Evolutionary conservation across 345 rosid genomes (phyloP).

Genomic region (Lepidium aucheri): DNA sequence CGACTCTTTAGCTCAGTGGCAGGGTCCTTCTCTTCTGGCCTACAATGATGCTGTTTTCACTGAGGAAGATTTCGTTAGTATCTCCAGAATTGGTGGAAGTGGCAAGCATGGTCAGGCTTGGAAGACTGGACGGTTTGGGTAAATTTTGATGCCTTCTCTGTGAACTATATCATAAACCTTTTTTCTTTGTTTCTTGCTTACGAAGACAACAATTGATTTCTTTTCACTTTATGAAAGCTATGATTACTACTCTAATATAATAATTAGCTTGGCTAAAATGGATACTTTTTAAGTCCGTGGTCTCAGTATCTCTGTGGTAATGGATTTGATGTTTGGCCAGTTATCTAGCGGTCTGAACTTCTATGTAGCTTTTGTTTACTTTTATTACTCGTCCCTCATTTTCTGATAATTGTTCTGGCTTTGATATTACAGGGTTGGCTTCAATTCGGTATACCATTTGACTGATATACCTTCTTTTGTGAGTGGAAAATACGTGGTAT

Average conservation of each 20-base stretch:
- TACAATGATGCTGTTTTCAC: constrained; percentile 81
- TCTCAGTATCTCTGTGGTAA: background rate
- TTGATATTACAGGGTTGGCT: constrained; percentile 58
- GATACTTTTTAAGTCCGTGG: background rate
- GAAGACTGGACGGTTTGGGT: constrained; percentile 97
- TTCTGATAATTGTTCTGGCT: constrained; percentile 10
- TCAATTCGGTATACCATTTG: constrained; percentile 91
- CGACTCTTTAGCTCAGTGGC: constrained; percentile 62
- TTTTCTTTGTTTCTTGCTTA: background rate
- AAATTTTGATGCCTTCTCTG: background rate
- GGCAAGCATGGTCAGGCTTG: constrained; percentile 67
- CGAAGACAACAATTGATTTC: background rate
- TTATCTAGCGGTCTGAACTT: background rate
- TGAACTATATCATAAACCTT: background rate
- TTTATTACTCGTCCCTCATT: background rate
- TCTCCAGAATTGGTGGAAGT: constrained; percentile 86
- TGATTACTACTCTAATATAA: background rate
- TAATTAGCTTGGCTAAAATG: background rate
- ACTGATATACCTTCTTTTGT: constrained; percentile 95
- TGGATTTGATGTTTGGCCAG: background rate
- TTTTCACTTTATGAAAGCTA: background rate
- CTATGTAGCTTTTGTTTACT: background rate
- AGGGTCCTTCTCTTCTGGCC: constrained; percentile 80
- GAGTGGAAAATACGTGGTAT: constrained; percentile 73
- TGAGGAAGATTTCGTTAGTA: constrained; percentile 84